These are phyloP conservation scores for Waltiozyma sp. DNA, from an alignment of 1,139 yeast genomes.

Conservation along the genomic window DNA sequence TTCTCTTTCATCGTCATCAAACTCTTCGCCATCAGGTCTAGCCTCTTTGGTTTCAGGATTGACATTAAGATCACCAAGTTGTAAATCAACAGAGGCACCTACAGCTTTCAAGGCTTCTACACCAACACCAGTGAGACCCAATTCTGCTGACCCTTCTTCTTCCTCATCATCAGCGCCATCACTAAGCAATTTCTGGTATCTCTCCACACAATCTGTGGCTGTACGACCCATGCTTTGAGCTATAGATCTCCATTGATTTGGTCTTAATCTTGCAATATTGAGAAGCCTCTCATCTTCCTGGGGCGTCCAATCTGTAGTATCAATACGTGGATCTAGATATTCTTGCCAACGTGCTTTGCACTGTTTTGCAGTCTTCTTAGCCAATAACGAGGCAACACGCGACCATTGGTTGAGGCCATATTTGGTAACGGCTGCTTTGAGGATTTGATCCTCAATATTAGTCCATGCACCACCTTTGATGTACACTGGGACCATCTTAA, in stretches of 20 bases:
- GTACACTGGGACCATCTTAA: conserved; percentile 51
- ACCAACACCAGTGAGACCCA: conserved; percentile 43
- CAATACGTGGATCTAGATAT: conserved; percentile 68
- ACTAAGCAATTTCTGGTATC: conserved; percentile 70
- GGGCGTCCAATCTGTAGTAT: conserved; percentile 55
- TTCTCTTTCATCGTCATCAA: conserved; percentile 84
- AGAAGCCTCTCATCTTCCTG: conserved; percentile 71
- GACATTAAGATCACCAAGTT: conserved; percentile 50
- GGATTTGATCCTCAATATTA: conserved; percentile 54
- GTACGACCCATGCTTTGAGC: conserved; percentile 76
- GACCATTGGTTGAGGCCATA: conserved; percentile 95
- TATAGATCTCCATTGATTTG: conserved; percentile 92
- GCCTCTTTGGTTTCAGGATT: conserved; percentile 80
- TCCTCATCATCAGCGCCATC: conserved; percentile 29
- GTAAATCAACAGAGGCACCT: conserved; percentile 20
- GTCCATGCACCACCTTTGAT: conserved; percentile 91
- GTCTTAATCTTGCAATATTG: conserved; percentile 56
- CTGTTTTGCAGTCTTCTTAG: conserved; percentile 82
- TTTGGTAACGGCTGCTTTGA: conserved; percentile 84
- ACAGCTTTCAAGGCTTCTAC: conserved; percentile 41
- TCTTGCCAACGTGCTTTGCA: conserved; percentile 92
- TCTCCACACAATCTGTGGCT: conserved; percentile 78
- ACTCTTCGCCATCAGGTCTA: conserved; percentile 63
- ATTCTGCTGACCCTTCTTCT: conserved; percentile 16
- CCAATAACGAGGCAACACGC: conserved; percentile 76